Base-by-base conservation (phyloP, 202 grass and related monocot genomes). In the Carex sylvatica region DNA sequence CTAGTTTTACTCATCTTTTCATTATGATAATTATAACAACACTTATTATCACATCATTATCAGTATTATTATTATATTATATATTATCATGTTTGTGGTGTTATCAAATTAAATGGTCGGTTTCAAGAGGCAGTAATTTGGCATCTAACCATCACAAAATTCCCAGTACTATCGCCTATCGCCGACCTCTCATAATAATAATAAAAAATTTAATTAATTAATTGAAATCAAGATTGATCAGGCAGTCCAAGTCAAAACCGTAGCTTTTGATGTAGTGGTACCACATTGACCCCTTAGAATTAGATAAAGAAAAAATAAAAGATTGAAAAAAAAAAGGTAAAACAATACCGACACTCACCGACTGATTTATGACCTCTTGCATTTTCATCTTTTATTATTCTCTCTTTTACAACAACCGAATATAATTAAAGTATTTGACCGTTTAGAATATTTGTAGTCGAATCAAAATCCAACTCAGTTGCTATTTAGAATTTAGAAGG, bases 331-430 rank as follows among this genome's bases (percentile, higher is more conserved):
- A 2, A 24, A 49, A 72, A 51, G 9, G 24, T 75, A 18, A 10
- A 31, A 55, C 49, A 31, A 35, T 0, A 77, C 73, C 52, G 51
- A 77, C 28, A 16, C 52, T 77, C 28, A 16, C 73, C 73, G 73
- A 77, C 52, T 77, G 73, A 77, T 77, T 56, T 77, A 76, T 77
- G 73, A 58, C 73, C 9, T 35, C 26, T 36, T 77, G 73, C 19
- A 77, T 58, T 77, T 7, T 35, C 10, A 19, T 19, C 8, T 19
- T 58, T 31, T 31, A 31, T 74, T 30, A 51, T 47, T 44, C 40
- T 44, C 40, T 44, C 40, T 38, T 4, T 4, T 38, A 38, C 36
- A 38, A 38, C 36, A 44, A 44, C 40, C 40, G 40, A 44, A 9
- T 44, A 44, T 44, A 44, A 44, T 2, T 5, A 38, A 6, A 6